A percentile compares a stretch with the other conserved stretches of the same genome.
Conservation (phyloP, 139 green algal species). For the Coelastrella sp. region DNA sequence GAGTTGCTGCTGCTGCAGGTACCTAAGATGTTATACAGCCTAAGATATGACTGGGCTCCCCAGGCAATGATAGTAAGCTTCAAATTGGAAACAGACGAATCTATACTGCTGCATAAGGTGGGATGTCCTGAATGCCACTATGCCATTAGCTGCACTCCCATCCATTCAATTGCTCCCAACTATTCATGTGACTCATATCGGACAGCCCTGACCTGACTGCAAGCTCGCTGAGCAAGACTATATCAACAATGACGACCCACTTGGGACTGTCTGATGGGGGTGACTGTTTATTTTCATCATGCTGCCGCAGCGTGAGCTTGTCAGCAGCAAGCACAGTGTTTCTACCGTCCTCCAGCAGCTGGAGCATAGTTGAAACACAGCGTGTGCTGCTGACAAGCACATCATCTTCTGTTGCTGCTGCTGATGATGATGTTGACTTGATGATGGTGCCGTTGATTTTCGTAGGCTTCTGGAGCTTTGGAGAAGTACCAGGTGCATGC, state of each 20-base stretch:
- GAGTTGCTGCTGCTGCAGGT: slow-evolving; percentile 63
- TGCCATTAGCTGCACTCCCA: not conserved
- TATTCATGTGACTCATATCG: not conserved
- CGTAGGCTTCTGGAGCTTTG: slow-evolving; percentile 73
- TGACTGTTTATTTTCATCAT: too few relatives aligned
- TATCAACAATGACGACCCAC: too few relatives aligned
- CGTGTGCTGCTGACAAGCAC: not conserved
- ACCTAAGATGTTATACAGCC: slow-evolving; percentile 94
- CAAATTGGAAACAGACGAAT: slow-evolving; percentile 97
- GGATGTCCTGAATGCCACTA: not conserved
- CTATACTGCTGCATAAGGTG: slow-evolving; percentile 52
- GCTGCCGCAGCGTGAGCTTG: too few relatives aligned
- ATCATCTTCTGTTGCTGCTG: not conserved
- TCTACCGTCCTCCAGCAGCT: too few relatives aligned
- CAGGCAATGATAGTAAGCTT: slow-evolving; percentile 93
- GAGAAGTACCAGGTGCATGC: slow-evolving; percentile 85
- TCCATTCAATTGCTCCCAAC: not conserved
- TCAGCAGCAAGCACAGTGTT: too few relatives aligned
- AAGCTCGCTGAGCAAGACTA: too few relatives aligned
- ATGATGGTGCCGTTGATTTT: not conserved
- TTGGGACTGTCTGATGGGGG: too few relatives aligned
- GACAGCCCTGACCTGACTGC: too few relatives aligned
- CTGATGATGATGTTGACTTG: not conserved
- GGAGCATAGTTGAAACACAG: not conserved
- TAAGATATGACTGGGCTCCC: slow-evolving; percentile 88